Evolutionary conservation across 2,329 filamentous ascomycete genomes (phyloP).

Genomic region (Coccinonectria pachysandricola): DNA sequence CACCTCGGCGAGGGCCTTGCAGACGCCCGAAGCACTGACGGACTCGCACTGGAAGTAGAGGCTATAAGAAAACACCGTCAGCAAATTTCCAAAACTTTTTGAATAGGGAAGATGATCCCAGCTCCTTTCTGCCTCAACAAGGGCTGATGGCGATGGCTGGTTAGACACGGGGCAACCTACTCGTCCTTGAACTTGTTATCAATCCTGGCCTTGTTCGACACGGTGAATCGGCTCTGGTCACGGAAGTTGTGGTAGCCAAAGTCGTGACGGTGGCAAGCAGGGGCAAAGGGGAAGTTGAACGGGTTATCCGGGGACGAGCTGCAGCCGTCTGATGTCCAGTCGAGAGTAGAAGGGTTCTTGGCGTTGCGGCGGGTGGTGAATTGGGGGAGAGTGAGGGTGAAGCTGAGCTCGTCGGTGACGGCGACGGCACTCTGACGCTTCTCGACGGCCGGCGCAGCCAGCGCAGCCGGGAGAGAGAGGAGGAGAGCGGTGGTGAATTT

Average conservation of each 20-base stretch:
- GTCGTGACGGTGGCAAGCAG: conserved; percentile 43
- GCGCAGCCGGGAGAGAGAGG: conserved; percentile 12
- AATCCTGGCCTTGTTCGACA: conserved; percentile 30
- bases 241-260: conserved; percentile 48
- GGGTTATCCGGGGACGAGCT: conserved; percentile 33
- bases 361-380: conserved; percentile 33
- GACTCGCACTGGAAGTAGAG: conserved; percentile 27
- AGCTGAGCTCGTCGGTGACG: conserved; percentile 38
- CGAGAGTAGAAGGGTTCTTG: conserved; percentile 26
- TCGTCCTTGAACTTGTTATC: conserved; percentile 40
- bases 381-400: conserved; percentile 27
- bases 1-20: conserved; percentile 27
- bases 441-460: conserved; percentile 13
- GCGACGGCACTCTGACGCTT: conserved; percentile 15
- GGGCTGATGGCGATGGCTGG: too few relatives aligned
- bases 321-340: conserved; percentile 35
- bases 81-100: too few relatives aligned
- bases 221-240: conserved; percentile 35
- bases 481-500: conserved; percentile 20
- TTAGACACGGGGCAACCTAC: conserved; percentile 15
- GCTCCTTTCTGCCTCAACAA: background rate
- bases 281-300: conserved; percentile 31
- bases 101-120: too few relatives aligned
- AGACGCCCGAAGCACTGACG: conserved; percentile 12
- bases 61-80: conserved; percentile 13